These are phyloP conservation scores for Cyclocybe aegerita DNA, from an alignment of 768 basidiomycete species.

Conservation along the genomic window DNA sequence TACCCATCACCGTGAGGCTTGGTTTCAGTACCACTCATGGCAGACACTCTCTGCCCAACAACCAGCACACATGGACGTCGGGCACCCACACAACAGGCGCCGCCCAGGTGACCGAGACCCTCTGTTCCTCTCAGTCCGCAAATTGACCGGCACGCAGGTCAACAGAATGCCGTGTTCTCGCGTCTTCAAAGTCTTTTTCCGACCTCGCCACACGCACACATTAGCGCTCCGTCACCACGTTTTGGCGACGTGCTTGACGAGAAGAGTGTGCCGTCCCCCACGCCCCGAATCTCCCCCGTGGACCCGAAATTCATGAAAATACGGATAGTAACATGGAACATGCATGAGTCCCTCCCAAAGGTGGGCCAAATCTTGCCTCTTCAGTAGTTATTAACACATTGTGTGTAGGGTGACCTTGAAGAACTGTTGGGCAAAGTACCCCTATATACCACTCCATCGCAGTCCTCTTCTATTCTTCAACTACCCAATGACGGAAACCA, in stretches of 20 bases:
- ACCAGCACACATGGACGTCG: too few species aligned
- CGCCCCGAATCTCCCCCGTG: constrained; percentile 20
- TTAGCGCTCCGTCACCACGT: constrained; percentile 1
- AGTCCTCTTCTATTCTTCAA: constrained; percentile 38
- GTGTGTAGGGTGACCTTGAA: constrained; percentile 63
- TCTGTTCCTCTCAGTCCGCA: too few species aligned
- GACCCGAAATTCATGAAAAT: constrained; percentile 57
- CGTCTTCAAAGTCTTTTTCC: constrained; percentile 56
- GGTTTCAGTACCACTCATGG: too few species aligned
- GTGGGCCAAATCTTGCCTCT: constrained; percentile 26
- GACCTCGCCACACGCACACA: constrained; percentile 4
- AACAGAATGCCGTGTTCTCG: constrained; percentile 40
- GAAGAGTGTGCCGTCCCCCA: constrained; percentile 14
- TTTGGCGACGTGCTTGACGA: constrained; percentile 3
- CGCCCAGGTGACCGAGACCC: too few species aligned
- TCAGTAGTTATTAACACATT: not conserved
- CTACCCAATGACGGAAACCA: constrained; percentile 54
- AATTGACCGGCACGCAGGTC: constrained; percentile 14
- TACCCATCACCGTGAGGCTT: too few species aligned
- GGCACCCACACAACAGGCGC: too few species aligned
- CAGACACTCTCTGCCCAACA: too few species aligned
- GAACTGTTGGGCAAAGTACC: constrained; percentile 69
- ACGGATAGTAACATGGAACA: constrained; percentile 78
- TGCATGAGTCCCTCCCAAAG: constrained; percentile 83
- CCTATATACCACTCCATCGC: constrained; percentile 31